These are phyloP conservation scores for Citrus medica DNA, from an alignment of 345 rosid species.

Conservation along the genomic window DNA sequence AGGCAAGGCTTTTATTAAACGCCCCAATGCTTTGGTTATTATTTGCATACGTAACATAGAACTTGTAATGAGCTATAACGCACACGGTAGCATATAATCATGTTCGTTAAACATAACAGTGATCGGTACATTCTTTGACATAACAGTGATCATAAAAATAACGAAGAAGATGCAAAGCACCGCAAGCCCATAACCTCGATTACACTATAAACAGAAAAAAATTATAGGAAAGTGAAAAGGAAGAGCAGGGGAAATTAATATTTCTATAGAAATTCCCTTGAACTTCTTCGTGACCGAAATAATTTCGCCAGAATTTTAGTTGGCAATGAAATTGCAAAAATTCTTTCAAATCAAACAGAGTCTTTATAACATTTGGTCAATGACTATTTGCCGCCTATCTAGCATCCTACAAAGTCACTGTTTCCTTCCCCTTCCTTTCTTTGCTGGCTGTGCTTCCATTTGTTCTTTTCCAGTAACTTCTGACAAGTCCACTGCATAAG, in stretches of 20 bases:
- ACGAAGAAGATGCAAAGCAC: neutral
- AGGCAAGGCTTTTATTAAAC: no score
- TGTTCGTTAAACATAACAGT: no score
- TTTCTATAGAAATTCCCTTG: neutral
- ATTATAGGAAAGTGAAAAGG: neutral
- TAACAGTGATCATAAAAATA: neutral
- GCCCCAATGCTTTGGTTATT: no score
- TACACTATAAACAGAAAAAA: neutral
- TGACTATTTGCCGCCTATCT: neutral
- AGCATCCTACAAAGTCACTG: conserved; percentile 37
- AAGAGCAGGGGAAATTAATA: no score
- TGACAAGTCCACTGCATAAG: conserved; percentile 60
- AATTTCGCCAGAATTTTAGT: neutral
- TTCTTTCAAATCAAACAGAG: conserved; percentile 1
- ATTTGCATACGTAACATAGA: no score
- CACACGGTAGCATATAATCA: no score
- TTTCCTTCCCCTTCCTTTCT: conserved; percentile 95
- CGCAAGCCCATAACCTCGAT: neutral
- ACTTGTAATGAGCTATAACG: no score
- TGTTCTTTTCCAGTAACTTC: conserved; percentile 81
- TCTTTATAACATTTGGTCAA: neutral
- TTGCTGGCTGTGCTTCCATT: conserved; percentile 56
- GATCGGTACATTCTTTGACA: neutral
- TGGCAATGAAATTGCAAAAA: neutral
- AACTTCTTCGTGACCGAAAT: neutral